phyloP scores from a whole-genome alignment of 2,329 filamentous ascomycete genomes.

The Orbilia brochopaga region DNA sequence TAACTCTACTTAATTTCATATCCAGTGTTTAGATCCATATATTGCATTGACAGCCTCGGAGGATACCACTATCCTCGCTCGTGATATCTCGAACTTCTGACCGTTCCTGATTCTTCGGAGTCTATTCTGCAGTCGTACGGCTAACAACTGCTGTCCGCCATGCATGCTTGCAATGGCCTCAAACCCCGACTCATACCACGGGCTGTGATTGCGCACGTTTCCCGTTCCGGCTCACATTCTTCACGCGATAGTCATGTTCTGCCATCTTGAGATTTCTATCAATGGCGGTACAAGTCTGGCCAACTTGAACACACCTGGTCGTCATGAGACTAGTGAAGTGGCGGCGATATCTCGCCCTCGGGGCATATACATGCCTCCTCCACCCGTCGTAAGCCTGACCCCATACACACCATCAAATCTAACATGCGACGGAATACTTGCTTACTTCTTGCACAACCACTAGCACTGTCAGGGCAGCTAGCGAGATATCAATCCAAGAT shows the following conservation, averaged over 20 bases:
- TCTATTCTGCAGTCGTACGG: not conserved
- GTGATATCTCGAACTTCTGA: no score
- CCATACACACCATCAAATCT: not conserved
- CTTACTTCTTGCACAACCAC: not conserved
- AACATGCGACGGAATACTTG: not conserved
- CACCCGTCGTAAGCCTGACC: not conserved
- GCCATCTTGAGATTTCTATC: not conserved
- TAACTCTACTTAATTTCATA: not conserved
- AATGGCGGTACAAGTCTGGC: not conserved
- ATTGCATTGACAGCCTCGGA: no score
- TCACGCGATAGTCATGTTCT: not conserved
- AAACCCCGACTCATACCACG: not conserved
- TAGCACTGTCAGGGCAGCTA: conserved; percentile 5
- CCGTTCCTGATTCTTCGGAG: not conserved
- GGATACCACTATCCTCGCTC: no score
- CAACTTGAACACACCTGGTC: not conserved
- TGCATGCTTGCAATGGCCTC: not conserved
- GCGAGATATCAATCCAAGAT: conserved; percentile 12
- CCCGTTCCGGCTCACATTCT: not conserved
- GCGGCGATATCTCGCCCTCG: not conserved
- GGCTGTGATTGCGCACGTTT: not conserved
- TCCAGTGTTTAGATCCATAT: no score
- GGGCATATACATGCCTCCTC: not conserved
- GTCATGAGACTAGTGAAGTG: not conserved
- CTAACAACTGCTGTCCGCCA: not conserved